Evolutionary conservation across 768 basidiomycete species (phyloP), one percentile per base, ranked within the genome.

Genomic region (Daedaleopsis nitida): DNA sequence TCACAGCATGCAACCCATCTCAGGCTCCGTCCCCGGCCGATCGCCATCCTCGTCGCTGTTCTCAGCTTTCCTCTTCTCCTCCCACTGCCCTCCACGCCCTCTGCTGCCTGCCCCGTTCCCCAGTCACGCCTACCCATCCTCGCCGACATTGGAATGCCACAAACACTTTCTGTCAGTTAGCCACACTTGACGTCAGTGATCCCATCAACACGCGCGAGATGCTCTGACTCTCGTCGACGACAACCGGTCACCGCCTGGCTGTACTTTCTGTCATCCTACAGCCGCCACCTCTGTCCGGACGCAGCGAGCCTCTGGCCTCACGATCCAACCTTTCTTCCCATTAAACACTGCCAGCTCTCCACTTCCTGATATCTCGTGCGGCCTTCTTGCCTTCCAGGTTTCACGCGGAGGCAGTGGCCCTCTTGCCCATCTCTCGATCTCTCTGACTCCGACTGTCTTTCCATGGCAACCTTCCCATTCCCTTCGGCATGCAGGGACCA

Each of bases 1-100:
- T 63, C 62, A 58, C 53, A 38, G 47, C 56, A 23, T 19, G n/a
- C 38, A 13, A 44, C 61, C 24, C 61, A 58, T 62, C 61, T 56
- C 16, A 10, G 21, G 11, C 60, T 16, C 37, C 55, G 44, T 62
- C 52, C 47, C 23, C 47, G 23, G 23, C 23, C 19, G 19, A 21
- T 24, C 23, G 19, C 23, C 10, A 23, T 49, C 23, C 47, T 23
- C 21, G 23, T 14, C 23, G 3, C 47, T 5, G 21, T 27, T 13
- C 23, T 49, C 47, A 24, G 19, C 37, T 34, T 24, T 17, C 17
- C 11, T 12, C 14, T 53, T 37, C 35, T 53, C 38, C 35, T 53
- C 52, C 23, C 23, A 49, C 19, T 13, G 14, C 23, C 47, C 21
- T 49, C 47, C 23, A 49, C 23, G 10, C 23, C 11, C 6, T 24